Percentiles rank a stretch among this genome's conserved stretches.
Conservation (phyloP, 495 filamentous ascomycete species). For the Neurospora sublineolata region DNA sequence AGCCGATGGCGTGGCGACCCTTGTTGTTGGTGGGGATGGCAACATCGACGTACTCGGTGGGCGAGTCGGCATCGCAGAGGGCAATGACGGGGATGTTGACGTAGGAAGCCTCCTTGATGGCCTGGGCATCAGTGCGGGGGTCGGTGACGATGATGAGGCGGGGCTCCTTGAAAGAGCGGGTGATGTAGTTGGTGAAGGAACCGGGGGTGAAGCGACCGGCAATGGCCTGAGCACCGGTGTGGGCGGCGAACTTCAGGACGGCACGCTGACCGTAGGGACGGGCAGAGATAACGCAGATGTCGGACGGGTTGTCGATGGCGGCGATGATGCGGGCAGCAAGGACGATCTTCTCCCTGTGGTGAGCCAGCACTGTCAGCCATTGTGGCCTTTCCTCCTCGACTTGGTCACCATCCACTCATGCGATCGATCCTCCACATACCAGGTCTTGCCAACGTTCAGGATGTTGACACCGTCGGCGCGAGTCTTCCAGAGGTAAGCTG, state of each 20-base stretch:
- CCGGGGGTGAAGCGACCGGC: conserved; percentile 99
- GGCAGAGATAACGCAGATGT: conserved; percentile 97
- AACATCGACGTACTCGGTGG: conserved; percentile 98
- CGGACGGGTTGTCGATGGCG: conserved; percentile 96
- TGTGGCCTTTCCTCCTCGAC: not conserved
- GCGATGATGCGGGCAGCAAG: conserved; percentile 96
- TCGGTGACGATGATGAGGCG: conserved; percentile 99
- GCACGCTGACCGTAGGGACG: conserved; percentile 99
- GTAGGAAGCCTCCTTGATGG: conserved; percentile 99
- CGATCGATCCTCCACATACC: conserved; percentile 48
- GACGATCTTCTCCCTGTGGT: conserved; percentile 91
- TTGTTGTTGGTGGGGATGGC: conserved; percentile 99
- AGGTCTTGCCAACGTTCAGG: conserved; percentile 99
- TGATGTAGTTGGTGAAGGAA: conserved; percentile 99
- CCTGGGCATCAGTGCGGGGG: conserved; percentile 97
- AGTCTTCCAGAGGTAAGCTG: conserved; percentile 94
- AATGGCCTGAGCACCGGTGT: conserved; percentile 95
- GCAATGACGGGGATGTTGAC: conserved; percentile 99
- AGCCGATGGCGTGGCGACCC: conserved; percentile 95
- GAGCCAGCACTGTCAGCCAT: not conserved
- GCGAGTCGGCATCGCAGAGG: conserved; percentile 97
- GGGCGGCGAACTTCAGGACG: conserved; percentile 95
- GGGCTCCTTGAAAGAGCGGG: conserved; percentile 99
- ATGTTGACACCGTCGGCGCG: conserved; percentile 95
- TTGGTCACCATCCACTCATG: not conserved